Base-by-base conservation (phyloP, 345 rosid genomes). In the Triadica sebifera region DNA sequence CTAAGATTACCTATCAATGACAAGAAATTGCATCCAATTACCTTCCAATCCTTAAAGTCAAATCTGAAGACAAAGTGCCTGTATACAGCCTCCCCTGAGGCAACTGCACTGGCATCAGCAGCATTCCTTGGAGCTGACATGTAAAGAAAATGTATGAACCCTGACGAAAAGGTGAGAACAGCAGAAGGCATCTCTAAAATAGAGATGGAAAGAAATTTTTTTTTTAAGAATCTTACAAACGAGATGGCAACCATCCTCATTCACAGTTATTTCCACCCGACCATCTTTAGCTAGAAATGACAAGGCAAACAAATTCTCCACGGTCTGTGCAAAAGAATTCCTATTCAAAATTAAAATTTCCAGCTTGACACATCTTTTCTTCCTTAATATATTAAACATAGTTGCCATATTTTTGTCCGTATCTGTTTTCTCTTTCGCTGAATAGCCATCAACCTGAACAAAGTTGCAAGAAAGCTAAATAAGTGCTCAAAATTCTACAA, bases 281-380 rank as follows among this genome's bases (percentile, higher is more conserved):
- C 89, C 89, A 59, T 84, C 87, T 79, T 80, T 84, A 24, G 82
- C 84, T 29, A 86, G 84, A 77, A 86, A 86, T 46, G 89, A 86
- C 47, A 86, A 70, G 43, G 89, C 78, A 79, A 86, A 86, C 74
- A 86, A 55, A 75, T 84, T 86, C 78, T 86, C 89, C 64, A 86
- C 84, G 5, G 87, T 84, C 73, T 78, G 87, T 16, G 89, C 73
- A 84, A 84, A 86, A 12, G 89, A 86, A 50, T 73, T 74, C 69
- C 86, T 70, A 57, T 86, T 86, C 66, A 86, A 56, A 39, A 86
- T 65, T 39, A 84, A 70, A 74, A 76, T 62, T 68, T 84, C 87
- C 49, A 84, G 80, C 74, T 62, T 76, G 66, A 84, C 86, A 57
- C 56, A 78, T 62, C 70, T 84, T 41, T 80, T 77, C 78, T 76